phyloP scores from a whole-genome alignment of 1,139 yeast species.

The Debaryomyces robertsiae region DNA sequence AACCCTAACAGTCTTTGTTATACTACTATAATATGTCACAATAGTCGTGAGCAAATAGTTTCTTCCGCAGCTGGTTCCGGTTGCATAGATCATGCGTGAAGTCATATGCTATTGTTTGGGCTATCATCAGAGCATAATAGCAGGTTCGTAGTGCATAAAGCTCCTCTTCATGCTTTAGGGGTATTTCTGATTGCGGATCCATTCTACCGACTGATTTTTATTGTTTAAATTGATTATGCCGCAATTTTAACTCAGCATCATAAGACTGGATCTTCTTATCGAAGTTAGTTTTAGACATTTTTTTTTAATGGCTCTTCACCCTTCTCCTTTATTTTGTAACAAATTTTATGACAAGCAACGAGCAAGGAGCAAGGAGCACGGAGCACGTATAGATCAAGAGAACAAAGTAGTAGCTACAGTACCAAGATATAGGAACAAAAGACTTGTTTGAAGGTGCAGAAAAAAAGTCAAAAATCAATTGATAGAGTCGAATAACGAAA shows the following conservation, averaged over 20 bases:
- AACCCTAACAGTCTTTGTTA: too few species aligned
- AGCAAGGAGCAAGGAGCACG: too few species aligned
- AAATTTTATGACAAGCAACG: too few species aligned
- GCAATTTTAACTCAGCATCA: conserved; percentile 3
- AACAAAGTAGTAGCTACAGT: too few species aligned
- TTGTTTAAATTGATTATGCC: conserved; percentile 1
- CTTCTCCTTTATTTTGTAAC: too few species aligned
- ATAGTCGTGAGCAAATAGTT: background rate
- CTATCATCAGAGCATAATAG: conserved; percentile 2
- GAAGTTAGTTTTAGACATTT: background rate
- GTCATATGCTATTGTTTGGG: background rate
- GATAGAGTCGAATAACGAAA: too few species aligned
- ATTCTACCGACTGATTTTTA: conserved; percentile 2
- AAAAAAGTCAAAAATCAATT: too few species aligned
- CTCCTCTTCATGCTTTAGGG: conserved; percentile 2
- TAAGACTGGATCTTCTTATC: conserved; percentile 1
- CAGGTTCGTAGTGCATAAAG: conserved; percentile 3
- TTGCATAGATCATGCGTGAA: background rate
- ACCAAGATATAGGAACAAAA: too few species aligned
- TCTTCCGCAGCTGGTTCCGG: background rate
- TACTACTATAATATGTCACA: too few species aligned
- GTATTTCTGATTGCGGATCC: conserved; percentile 8
- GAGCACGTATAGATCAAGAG: too few species aligned
- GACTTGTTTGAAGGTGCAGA: too few species aligned
- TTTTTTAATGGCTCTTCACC: too few species aligned